Base-by-base conservation (phyloP, 2,329 filamentous ascomycete genomes). In the Pyrenophora seminiperda region DNA sequence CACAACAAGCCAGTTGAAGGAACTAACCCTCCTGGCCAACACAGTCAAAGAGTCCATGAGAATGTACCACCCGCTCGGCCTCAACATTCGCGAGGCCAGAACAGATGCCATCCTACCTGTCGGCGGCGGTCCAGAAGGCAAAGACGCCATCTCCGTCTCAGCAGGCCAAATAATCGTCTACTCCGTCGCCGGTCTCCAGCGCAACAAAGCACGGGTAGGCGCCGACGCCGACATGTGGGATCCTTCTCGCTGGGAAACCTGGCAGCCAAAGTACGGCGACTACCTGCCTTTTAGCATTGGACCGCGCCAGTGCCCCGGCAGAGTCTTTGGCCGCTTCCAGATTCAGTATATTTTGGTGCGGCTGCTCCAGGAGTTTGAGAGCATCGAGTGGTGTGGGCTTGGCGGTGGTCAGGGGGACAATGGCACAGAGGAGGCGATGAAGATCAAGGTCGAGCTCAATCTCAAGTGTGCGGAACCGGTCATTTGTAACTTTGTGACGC, bases 261-360 rank as follows among this genome's bases (percentile, higher is more conserved):
- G 47, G 47, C 17, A 19, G 20, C 47, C 47, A 18, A 41, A 46
- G 36, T 45, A 50, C n/a, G 42, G 48, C 17, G 24, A 41, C n/a
- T 51, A 47, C 14, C 31, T 51, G 4, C 48, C 48, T 5, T 51
- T 51, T 18, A 51, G 42, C 13, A 37, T 47, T 13, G 48, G 48
- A 15, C 48, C 48, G 13, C 43, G 48, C 7, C 42, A 47, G 22
- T 51, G 42, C 7, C 42, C 42, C 4, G 48, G 48, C 5, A 36
- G 42, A 33, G 48, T 51, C 14, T 51, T 51, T 32, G 48, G 48
- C 17, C 30, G 42, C 5, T 51, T 51, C 10, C 48, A 51, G 42
- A 51, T 51, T 20, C 42, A 51, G 27, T 51, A 51, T 32, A 37
- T 47, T 7, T 18, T 51, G 3, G 48, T 51, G 11, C 31, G 48